Percentiles rank a stretch among this genome's conserved stretches.
Conservation (phyloP, 1,284 basidiomycete genomes). For the Rhodofomes roseus region DNA sequence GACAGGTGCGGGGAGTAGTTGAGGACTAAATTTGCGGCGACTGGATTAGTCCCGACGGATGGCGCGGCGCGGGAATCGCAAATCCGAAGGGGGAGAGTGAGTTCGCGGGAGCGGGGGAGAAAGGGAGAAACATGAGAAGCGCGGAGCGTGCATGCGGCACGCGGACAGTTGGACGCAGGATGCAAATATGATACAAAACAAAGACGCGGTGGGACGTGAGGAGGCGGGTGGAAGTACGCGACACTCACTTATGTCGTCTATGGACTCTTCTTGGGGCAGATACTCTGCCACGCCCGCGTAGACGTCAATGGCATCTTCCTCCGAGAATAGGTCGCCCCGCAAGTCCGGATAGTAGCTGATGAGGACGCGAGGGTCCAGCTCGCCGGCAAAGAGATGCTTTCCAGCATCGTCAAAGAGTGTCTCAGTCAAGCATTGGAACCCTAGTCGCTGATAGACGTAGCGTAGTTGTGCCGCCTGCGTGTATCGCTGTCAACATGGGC, state of each 20-base stretch:
- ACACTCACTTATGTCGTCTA: conserved; percentile 77
- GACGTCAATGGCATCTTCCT: conserved; percentile 46
- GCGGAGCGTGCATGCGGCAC: conserved; percentile 9
- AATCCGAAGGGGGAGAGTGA: conserved; percentile 10
- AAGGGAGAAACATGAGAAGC: conserved; percentile 15
- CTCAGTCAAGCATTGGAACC: conserved; percentile 67
- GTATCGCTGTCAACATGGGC: not conserved
- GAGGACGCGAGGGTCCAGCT: conserved; percentile 72
- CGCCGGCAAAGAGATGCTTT: conserved; percentile 65
- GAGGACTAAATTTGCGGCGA: conserved; percentile 82
- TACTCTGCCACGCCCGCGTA: conserved; percentile 66
- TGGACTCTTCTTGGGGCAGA: conserved; percentile 57
- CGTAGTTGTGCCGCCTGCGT: conserved; percentile 57
- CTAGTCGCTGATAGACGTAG: conserved; percentile 77
- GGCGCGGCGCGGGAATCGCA: conserved; percentile 15
- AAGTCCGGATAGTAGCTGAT: conserved; percentile 76
- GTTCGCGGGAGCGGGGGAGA: conserved; percentile 24
- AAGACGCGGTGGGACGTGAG: conserved; percentile 15
- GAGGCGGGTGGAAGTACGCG: conserved; percentile 17
- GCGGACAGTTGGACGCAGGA: not conserved
- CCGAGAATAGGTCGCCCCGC: conserved; percentile 51
- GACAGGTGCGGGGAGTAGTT: conserved; percentile 85
- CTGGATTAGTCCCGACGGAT: conserved; percentile 64
- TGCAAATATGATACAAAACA: conserved; percentile 5
- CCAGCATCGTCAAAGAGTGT: conserved; percentile 78